Evolutionary conservation across 495 filamentous ascomycete species (phyloP).

Genomic region (Talaromyces nanjingensis): DNA sequence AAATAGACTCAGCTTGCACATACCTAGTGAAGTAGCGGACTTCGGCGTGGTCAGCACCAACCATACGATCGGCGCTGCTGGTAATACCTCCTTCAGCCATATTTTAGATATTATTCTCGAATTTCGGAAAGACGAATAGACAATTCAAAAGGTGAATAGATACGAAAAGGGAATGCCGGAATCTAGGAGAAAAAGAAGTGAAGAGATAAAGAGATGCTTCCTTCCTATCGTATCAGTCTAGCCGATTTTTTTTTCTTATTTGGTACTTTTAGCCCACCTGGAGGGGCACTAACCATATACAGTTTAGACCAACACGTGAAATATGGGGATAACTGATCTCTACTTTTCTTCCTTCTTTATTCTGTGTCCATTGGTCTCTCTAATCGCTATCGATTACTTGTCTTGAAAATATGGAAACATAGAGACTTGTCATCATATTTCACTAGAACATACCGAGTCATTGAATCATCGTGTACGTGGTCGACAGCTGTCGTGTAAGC

Average conservation of each 20-base stretch:
- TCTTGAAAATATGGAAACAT: not conserved
- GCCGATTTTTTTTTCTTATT: constrained; percentile 1
- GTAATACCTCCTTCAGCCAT: constrained; percentile 2
- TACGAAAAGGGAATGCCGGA: not conserved
- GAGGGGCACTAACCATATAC: no score
- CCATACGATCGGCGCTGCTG: constrained; percentile 46
- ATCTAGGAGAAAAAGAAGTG: not conserved
- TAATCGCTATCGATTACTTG: not conserved
- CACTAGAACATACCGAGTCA: not conserved
- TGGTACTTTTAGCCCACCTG: not conserved
- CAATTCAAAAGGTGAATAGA: not conserved
- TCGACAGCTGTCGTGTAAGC: not conserved
- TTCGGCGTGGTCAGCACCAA: constrained; percentile 75
- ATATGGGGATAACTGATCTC: not conserved
- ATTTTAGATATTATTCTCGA: not conserved
- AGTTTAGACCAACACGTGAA: not conserved
- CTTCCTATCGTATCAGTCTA: not conserved
- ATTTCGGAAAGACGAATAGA: not conserved
- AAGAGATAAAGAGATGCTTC: not conserved
- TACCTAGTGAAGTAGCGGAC: constrained; percentile 97
- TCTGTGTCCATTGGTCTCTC: no score
- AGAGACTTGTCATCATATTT: not conserved
- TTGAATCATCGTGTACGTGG: not conserved
- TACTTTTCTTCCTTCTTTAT: not conserved
- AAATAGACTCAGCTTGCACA: constrained; percentile 19